phyloP scores from a whole-genome alignment of 2,329 filamentous ascomycete genomes.

The Claviceps maximensis region DNA sequence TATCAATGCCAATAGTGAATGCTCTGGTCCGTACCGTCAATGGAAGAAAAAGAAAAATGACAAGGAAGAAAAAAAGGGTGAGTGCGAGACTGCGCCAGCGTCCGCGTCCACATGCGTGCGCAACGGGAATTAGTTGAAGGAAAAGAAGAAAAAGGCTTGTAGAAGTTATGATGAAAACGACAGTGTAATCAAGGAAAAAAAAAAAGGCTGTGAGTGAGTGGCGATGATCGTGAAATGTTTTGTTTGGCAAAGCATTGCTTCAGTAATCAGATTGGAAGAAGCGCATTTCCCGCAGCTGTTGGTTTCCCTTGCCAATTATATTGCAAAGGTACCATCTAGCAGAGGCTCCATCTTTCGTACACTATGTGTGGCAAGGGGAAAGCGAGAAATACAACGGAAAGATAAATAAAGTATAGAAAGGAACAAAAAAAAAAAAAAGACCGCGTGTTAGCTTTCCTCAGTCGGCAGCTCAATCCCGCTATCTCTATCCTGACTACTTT shows the following conservation, averaged over 20 bases:
- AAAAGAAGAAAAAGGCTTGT: background rate
- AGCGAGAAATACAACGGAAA: background rate
- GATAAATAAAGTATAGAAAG: background rate
- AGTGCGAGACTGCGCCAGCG: background rate
- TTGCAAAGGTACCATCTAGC: background rate
- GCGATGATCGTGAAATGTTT: background rate
- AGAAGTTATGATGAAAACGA: background rate
- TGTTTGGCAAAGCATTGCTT: background rate
- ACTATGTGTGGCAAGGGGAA: background rate
- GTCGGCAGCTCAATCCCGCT: constrained; percentile 37
- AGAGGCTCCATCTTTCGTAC: background rate
- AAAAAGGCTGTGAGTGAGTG: constrained; percentile 2
- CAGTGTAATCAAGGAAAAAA: background rate
- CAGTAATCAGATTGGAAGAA: background rate
- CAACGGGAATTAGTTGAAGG: too few species aligned
- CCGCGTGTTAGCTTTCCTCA: constrained; percentile 22
- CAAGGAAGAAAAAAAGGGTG: constrained; percentile 1
- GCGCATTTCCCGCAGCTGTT: background rate
- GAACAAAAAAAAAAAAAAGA: background rate
- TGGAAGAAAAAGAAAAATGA: background rate
- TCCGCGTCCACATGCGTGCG: too few species aligned
- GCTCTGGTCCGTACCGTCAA: background rate
- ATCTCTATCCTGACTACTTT: constrained; percentile 34
- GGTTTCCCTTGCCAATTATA: background rate
- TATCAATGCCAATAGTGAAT: background rate